phyloP scores from a whole-genome alignment of 2,329 filamentous ascomycete genomes.

The Alternaria panax region DNA sequence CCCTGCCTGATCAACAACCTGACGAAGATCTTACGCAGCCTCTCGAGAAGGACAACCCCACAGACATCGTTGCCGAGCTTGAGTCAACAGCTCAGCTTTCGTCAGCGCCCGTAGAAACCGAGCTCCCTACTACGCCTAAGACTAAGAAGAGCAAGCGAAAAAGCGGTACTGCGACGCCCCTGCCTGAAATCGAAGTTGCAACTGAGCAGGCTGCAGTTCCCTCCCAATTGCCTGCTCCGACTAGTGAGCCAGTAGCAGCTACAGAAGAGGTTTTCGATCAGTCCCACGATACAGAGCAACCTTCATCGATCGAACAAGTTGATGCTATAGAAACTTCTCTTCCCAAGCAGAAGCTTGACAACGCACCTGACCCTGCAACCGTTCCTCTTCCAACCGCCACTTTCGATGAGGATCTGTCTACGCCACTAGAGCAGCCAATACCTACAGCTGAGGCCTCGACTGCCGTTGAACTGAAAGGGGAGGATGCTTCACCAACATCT shows the following conservation, averaged over 20 bases:
- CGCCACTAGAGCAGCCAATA: neutral
- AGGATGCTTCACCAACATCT: conserved; percentile 11
- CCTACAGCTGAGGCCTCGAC: neutral
- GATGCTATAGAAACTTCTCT: neutral
- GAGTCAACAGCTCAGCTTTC: neutral
- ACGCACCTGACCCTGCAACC: conserved; percentile 1
- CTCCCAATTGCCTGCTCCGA: neutral
- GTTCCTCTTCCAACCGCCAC: conserved; percentile 9
- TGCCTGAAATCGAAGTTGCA: conserved; percentile 3
- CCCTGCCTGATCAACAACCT: neutral
- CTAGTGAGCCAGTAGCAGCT: neutral
- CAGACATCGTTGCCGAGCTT: neutral
- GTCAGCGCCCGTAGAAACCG: neutral
- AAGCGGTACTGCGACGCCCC: conserved; percentile 5
- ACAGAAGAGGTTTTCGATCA: neutral
- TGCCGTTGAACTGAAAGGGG: neutral
- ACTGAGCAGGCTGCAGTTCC: conserved; percentile 1
- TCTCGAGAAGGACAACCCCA: neutral
- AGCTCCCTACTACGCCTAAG: conserved; percentile 1
- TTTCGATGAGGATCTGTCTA: conserved; percentile 2
- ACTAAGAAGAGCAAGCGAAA: conserved; percentile 14
- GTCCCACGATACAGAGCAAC: neutral
- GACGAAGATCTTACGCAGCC: conserved; percentile 6
- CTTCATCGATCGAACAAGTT: neutral
- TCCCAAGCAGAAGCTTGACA: neutral